Evolutionary conservation across 371 early-diverging fungal species (phyloP), one percentile per base, ranked within the genome.

Genomic region (Batkoa obscura): DNA sequence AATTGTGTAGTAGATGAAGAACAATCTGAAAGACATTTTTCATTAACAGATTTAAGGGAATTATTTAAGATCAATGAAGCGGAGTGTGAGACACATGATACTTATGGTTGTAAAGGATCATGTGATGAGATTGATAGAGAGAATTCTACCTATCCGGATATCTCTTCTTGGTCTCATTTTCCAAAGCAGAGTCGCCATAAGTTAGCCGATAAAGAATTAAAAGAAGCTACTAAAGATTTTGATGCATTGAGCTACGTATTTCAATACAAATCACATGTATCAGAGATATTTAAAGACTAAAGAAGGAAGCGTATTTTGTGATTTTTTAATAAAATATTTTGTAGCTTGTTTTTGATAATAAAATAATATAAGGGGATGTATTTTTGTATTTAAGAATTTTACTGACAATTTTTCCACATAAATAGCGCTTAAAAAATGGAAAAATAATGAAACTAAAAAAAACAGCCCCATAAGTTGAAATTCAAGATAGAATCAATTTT

Each of bases 1-100:
- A 84, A 82, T 2, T 93, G 94, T 63, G 94, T 96, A 3, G 92
- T 96, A 13, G 97, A 96, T 60, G 88, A 87, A 63, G 88, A 84
- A 32, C 77, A 78, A 55, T 81, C 91, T 53, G 85, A 83, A 32
- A 75, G 97, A 0, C 93, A 94, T 60, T 96, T 94, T 58, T 88
- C 93, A 23, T 66, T 82, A 39, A 88, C 89, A 41, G 79, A 84
- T 57, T 81, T 96, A 70, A 76, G 86, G 3, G 83, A 88, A 67
- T 74, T 96, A 17, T 96, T 96, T 70, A 71, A 72, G 62, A 69
- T 80, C 37, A 83, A 89, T 62, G 69, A 74, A 39, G 86, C 89
- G 1, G 76, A 76, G 38, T 84, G 84, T 56, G 94, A 96, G 50
- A 96, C 97, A 0, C 97, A 96, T 62, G 92, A 91, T 64, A 89